phyloP scores from a whole-genome alignment of 306 rosid genomes.

The Vigna reflexopilosa region DNA sequence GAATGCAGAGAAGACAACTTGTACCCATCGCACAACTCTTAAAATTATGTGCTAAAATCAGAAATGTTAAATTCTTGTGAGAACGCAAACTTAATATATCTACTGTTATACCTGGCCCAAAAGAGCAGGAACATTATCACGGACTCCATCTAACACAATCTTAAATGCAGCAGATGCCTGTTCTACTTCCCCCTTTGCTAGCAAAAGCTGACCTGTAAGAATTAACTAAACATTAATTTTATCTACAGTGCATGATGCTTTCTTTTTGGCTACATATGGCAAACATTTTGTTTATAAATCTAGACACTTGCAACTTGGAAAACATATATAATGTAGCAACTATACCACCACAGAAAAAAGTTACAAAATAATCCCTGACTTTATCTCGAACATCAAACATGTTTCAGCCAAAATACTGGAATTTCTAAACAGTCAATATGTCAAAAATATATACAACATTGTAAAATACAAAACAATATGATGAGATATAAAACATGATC shows the following conservation, averaged over 20 bases:
- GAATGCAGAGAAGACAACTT: constrained; percentile 12
- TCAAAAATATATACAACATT: constrained; percentile 17
- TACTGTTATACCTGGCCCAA: constrained; percentile 78
- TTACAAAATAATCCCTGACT: constrained; percentile 17
- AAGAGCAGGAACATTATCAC: constrained; percentile 96
- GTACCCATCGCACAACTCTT: constrained; percentile 21
- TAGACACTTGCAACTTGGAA: constrained; percentile 6
- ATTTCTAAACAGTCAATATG: constrained; percentile 30
- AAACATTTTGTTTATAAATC: constrained; percentile 24
- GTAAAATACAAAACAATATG: neutral
- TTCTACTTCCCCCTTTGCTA: constrained; percentile 95
- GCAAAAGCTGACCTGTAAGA: constrained; percentile 93
- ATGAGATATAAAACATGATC: constrained; percentile 19
- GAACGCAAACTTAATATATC: constrained; percentile 13
- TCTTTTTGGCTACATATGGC: constrained; percentile 35
- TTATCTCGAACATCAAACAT: constrained; percentile 30
- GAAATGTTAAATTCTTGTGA: neutral
- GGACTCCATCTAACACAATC: constrained; percentile 94
- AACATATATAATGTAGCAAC: constrained; percentile 36
- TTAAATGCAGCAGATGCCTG: constrained; percentile 96
- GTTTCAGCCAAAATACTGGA: constrained; percentile 27
- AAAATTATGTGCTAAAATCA: constrained; percentile 12
- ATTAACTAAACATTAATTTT: constrained; percentile 38
- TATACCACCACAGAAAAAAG: constrained; percentile 25
- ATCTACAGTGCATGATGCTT: constrained; percentile 27